A percentile compares a stretch with the other conserved stretches of the same genome.
These are phyloP conservation scores for Aspergillus pseudoviridinutans DNA, from an alignment of 2,329 filamentous ascomycete genomes.

Conservation along the genomic window DNA sequence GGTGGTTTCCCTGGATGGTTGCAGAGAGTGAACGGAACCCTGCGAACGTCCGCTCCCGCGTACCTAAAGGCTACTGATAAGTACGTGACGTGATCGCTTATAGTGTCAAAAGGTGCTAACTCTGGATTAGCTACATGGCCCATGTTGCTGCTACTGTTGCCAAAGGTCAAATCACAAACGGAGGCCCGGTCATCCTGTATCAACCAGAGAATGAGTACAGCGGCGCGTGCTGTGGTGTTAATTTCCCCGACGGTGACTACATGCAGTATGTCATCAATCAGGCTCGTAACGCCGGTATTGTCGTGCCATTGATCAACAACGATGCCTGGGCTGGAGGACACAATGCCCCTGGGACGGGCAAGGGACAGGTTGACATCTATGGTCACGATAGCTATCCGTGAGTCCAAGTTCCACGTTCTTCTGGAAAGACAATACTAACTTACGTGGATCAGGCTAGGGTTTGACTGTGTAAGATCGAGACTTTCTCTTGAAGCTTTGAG, in stretches of 20 bases:
- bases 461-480: slow-evolving; percentile 32
- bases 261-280: slow-evolving; percentile 69
- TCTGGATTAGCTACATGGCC: slow-evolving; percentile 51
- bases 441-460: slow-evolving; percentile 28
- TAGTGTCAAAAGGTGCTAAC: slow-evolving; percentile 5
- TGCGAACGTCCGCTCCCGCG: slow-evolving; percentile 60
- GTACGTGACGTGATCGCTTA: slow-evolving; percentile 32
- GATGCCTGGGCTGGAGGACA: slow-evolving; percentile 60
- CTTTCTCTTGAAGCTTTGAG: not conserved
- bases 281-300: slow-evolving; percentile 62
- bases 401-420: slow-evolving; percentile 6
- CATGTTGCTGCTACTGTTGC: slow-evolving; percentile 65
- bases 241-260: slow-evolving; percentile 64
- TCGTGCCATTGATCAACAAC: slow-evolving; percentile 72
- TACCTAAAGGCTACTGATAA: slow-evolving; percentile 66
- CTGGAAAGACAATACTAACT: slow-evolving; percentile 1
- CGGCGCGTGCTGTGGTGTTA: slow-evolving; percentile 43
- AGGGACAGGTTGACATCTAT: slow-evolving; percentile 60
- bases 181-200: slow-evolving; percentile 71
- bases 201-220: slow-evolving; percentile 84
- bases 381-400: slow-evolving; percentile 62
- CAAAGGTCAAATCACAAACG: slow-evolving; percentile 74
- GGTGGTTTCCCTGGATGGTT: slow-evolving; percentile 81
- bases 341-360: slow-evolving; percentile 60
- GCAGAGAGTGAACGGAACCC: slow-evolving; percentile 59